Evolutionary conservation across 805 yeast species (phyloP), one percentile per base, ranked within the genome.

Genomic region (Teunomyces lycoperdinae): DNA sequence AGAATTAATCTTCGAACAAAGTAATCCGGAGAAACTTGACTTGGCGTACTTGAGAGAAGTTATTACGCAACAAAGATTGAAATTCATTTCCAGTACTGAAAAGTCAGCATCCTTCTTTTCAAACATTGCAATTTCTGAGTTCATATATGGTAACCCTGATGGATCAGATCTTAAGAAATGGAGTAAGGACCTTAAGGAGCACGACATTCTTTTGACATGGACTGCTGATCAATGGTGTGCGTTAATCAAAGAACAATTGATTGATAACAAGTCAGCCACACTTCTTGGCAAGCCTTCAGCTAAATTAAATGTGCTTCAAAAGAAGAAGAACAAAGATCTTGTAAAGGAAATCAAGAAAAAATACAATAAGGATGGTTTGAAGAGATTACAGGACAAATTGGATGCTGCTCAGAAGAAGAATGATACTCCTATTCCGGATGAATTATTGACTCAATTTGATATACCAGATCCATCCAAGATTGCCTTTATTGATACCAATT

Each of bases 381-480:
- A 67, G 13, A 58, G 76, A 32, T 66, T 88, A 36, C 79, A 69
- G 9, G 62, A 74, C 24, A 70, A 71, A 43, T 70, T 94, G 35
- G 74, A 82, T 24, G 51, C 60, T 0, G 97, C 97, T 0, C 84
- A 81, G 56, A 71, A 62, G 2, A 74, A 72, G 42, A 92, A 92
- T 63, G 87, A 89, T 60, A 68, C 58, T n/a, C 85, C 87, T 17
- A 86, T 94, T 51, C 97, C 98, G 0, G 76, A 79, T 9, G 76
- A 75, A 1, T 67, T 90, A 5, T 63, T 92, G 14, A 69, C 77
- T 3, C 60, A 74, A 24, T 90, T 89, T 65, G 79, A 79, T 3
- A 77, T 79, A 20, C 91, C 96, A 4, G 88, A 89, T 59, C 90
- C 94, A 0, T 71, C 85, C 0, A 78, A 77, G 41, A 89, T 94